phyloP scores from a whole-genome alignment of 768 basidiomycete species.

The Suillus fuscotomentosus region DNA sequence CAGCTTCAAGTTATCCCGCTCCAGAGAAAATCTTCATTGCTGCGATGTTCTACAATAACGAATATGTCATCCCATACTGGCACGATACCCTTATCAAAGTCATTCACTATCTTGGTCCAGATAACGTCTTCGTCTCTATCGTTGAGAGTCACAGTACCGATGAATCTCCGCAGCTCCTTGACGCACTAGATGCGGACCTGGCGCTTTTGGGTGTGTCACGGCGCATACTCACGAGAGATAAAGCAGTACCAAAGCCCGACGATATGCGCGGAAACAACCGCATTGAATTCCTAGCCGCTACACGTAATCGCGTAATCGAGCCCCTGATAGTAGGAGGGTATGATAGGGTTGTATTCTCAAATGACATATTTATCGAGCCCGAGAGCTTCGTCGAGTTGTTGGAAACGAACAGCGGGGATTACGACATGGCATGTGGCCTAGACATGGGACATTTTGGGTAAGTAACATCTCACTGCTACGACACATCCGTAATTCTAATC shows the following conservation, averaged over 20 bases:
- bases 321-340: constrained; percentile 38
- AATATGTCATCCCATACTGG: constrained; percentile 39
- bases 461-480: not conserved
- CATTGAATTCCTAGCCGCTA: constrained; percentile 36
- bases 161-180: constrained; percentile 29
- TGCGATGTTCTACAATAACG: constrained; percentile 41
- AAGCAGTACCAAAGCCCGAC: constrained; percentile 19
- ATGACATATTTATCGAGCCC: constrained; percentile 41
- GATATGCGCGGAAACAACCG: constrained; percentile 21
- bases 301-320: constrained; percentile 42
- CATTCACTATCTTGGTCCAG: constrained; percentile 39
- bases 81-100: constrained; percentile 31
- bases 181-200: constrained; percentile 24
- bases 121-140: constrained; percentile 42
- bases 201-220: constrained; percentile 20
- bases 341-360: constrained; percentile 40
- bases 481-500: not conserved
- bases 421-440: constrained; percentile 44
- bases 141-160: constrained; percentile 39
- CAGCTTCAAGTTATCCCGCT: not conserved
- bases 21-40: constrained; percentile 36
- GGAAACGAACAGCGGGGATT: constrained; percentile 35
- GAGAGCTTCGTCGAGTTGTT: constrained; percentile 40
- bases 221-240: constrained; percentile 30
- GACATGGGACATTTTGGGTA: constrained; percentile 37